phyloP scores from a whole-genome alignment of 2,329 filamentous ascomycete species.

The Fusarium xyrophilum region DNA sequence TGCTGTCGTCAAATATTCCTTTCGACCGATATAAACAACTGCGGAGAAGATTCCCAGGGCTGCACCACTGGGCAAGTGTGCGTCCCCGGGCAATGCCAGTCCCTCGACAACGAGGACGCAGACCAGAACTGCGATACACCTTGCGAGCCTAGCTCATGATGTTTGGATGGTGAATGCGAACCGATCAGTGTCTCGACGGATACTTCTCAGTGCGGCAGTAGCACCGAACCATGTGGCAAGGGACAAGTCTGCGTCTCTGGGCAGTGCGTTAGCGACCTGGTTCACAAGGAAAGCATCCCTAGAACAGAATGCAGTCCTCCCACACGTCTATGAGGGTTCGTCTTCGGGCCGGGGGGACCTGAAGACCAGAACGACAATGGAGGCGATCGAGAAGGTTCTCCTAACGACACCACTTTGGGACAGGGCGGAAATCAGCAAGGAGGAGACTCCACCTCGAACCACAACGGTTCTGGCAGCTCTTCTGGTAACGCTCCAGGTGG shows the following conservation, averaged over 20 bases:
- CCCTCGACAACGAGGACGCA: background rate
- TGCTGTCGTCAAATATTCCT: constrained; percentile 21
- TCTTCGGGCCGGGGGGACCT: background rate
- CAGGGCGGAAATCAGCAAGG: background rate
- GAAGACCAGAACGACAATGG: background rate
- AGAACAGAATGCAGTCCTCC: background rate
- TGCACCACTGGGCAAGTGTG: constrained; percentile 26
- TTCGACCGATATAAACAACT: constrained; percentile 16
- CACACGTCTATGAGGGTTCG: background rate
- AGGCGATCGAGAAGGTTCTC: background rate
- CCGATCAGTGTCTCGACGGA: constrained; percentile 18
- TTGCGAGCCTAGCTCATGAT: constrained; percentile 17
- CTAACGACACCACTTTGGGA: background rate
- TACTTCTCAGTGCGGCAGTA: constrained; percentile 14
- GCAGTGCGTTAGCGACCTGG: constrained; percentile 7
- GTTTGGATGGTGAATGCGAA: background rate
- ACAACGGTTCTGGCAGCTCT: background rate
- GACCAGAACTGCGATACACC: background rate
- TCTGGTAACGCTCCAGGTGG: background rate
- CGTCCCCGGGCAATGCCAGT: constrained; percentile 15
- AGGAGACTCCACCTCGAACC: background rate
- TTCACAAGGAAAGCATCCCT: background rate
- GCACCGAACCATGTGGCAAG: background rate
- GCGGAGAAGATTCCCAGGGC: constrained; percentile 1
- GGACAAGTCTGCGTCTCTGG: constrained; percentile 26